Evolutionary conservation across 257 asterid species (phyloP).

Genomic region (Datura wrightii): DNA sequence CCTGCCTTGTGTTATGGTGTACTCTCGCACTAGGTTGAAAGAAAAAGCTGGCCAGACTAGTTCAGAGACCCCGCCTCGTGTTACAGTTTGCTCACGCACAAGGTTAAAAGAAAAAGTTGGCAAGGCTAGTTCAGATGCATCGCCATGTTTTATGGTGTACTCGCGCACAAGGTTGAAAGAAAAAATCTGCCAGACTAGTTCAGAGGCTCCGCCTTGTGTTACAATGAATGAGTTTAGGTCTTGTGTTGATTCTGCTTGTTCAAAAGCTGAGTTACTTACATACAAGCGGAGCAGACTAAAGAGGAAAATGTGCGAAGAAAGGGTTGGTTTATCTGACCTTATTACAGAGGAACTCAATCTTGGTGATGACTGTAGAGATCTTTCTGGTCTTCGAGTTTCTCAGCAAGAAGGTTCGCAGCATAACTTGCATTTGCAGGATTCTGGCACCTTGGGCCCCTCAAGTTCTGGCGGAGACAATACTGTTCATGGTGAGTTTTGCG

Average conservation of each 20-base stretch:
- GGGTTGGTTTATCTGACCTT: constrained; percentile 31
- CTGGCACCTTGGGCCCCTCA: constrained; percentile 24
- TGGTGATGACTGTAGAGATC: constrained; percentile 35
- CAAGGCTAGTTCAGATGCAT: constrained; percentile 22
- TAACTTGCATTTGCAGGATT: constrained; percentile 25
- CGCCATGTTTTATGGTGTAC: constrained; percentile 30
- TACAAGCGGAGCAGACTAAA: constrained; percentile 51
- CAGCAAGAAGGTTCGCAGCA: constrained; percentile 38
- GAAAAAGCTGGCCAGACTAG: constrained; percentile 39
- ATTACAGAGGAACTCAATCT: constrained; percentile 39
- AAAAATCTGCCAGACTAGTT: constrained; percentile 8
- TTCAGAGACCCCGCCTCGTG: constrained; percentile 19
- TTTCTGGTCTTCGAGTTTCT: constrained; percentile 36
- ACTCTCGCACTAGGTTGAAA: constrained; percentile 33
- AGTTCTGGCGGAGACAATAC: constrained; percentile 39
- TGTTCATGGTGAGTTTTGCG: constrained; percentile 40
- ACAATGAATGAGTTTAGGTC: constrained; percentile 17
- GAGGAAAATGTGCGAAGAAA: constrained; percentile 48
- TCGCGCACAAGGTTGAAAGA: constrained; percentile 27
- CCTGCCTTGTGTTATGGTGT: constrained; percentile 9
- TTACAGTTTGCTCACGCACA: constrained; percentile 10
- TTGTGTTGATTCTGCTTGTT: constrained; percentile 16
- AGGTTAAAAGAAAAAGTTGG: constrained; percentile 18
- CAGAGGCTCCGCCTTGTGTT: constrained; percentile 27
- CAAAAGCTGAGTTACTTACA: constrained; percentile 32